phyloP scores from a whole-genome alignment of 2,329 filamentous ascomycete genomes.

The Talaromyces rugulosus region DNA sequence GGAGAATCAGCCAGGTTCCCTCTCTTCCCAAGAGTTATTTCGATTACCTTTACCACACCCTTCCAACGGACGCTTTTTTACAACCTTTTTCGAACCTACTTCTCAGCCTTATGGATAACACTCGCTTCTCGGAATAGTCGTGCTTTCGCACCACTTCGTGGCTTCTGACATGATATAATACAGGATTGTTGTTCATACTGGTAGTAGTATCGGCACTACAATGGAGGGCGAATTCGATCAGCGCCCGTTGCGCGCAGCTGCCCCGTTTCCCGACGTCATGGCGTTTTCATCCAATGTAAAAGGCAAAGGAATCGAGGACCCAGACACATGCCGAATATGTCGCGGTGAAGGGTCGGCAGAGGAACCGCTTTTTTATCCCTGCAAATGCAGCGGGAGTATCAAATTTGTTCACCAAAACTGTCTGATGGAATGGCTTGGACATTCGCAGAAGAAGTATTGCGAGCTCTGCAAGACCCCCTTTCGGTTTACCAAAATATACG shows the following conservation, averaged over 20 bases:
- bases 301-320: constrained; percentile 46
- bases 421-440: constrained; percentile 96
- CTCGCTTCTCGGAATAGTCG: constrained; percentile 3
- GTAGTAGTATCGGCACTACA: constrained; percentile 1
- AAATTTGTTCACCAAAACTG: constrained; percentile 98
- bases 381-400: constrained; percentile 98
- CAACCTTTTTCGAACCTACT: not conserved
- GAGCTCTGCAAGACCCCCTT: constrained; percentile 98
- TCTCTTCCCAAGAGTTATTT: not conserved
- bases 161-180: not conserved
- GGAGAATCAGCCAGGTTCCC: not conserved
- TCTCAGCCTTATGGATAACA: not conserved
- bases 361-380: constrained; percentile 92
- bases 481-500: constrained; percentile 95
- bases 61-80: not conserved
- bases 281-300: constrained; percentile 43
- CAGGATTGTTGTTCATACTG: not conserved
- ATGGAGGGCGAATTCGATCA: constrained; percentile 27
- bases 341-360: constrained; percentile 76
- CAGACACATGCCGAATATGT: constrained; percentile 95
- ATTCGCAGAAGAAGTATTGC: constrained; percentile 99
- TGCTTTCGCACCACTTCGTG: constrained; percentile 10
- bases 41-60: not conserved
- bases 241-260: constrained; percentile 18
- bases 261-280: constrained; percentile 49